Evolutionary conservation across 1,139 yeast species (phyloP).

Genomic region (Candida mesenterica): DNA sequence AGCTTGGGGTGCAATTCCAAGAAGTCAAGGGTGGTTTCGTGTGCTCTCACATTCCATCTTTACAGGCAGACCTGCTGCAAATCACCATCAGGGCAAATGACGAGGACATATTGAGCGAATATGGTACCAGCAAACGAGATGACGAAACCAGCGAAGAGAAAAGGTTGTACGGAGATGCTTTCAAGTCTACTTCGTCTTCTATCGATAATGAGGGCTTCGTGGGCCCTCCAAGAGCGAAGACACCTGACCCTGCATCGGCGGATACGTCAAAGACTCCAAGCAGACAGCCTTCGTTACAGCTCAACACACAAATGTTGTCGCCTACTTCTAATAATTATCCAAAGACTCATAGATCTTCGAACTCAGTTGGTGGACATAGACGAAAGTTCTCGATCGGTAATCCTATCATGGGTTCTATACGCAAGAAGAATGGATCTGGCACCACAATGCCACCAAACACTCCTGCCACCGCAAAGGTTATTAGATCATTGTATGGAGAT

Average conservation of each 20-base stretch:
- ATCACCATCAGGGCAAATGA: conserved; percentile 8
- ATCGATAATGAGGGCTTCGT: conserved; percentile 19
- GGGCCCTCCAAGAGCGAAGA: conserved; percentile 18
- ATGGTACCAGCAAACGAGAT: conserved; percentile 11
- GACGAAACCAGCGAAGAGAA: conserved; percentile 36
- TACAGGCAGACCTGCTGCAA: conserved; percentile 18
- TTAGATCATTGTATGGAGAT: conserved; percentile 34
- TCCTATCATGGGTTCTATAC: conserved; percentile 38
- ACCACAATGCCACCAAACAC: conserved; percentile 48
- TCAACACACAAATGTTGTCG: conserved; percentile 28
- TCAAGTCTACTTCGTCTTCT: conserved; percentile 37
- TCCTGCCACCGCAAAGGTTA: conserved; percentile 48
- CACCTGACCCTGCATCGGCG: conserved; percentile 25
- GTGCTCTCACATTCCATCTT: conserved; percentile 68
- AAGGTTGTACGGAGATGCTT: conserved; percentile 44
- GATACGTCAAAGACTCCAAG: conserved; percentile 28
- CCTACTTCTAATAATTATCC: conserved; percentile 24
- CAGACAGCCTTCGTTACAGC: conserved; percentile 41
- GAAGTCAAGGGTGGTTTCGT: conserved; percentile 95
- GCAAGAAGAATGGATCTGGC: conserved; percentile 49
- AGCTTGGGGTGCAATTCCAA: conserved; percentile 75
- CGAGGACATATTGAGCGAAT: conserved; percentile 10
- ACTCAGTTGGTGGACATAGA: conserved; percentile 47
- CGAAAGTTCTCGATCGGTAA: conserved; percentile 66
- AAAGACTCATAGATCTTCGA: conserved; percentile 29